phyloP scores from a whole-genome alignment of 768 basidiomycete genomes.

The Lyophyllum decastes region DNA sequence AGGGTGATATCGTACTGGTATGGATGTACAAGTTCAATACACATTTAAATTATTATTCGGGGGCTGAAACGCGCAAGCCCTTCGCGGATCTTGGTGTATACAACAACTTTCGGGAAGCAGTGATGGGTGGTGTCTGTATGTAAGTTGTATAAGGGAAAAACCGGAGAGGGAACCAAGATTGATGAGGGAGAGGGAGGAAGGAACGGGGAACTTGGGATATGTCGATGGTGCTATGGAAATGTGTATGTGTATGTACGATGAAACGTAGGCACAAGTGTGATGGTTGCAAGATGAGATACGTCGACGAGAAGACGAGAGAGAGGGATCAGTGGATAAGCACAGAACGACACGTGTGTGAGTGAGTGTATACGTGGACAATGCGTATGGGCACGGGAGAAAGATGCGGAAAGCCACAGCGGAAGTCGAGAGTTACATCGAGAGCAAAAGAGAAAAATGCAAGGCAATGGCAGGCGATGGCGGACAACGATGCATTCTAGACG shows the following conservation, averaged over 20 bases:
- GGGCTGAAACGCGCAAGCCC: conserved; percentile 40
- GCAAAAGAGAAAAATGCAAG: conserved; percentile 14
- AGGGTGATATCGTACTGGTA: too few relatives aligned
- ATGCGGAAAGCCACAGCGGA: background rate
- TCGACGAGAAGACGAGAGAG: background rate
- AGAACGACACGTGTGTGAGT: background rate
- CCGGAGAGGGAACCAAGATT: background rate
- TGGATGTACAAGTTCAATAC: conserved; percentile 8
- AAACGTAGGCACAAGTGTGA: too few relatives aligned
- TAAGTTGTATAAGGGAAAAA: background rate
- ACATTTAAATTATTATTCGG: conserved; percentile 24
- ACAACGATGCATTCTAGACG: conserved; percentile 4
- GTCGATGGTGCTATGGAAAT: too few relatives aligned
- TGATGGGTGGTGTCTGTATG: background rate
- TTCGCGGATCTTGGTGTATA: conserved; percentile 28
- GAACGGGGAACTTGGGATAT: too few relatives aligned
- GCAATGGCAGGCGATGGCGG: background rate
- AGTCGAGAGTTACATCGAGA: conserved; percentile 9
- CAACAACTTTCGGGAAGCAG: background rate
- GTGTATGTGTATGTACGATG: too few relatives aligned
- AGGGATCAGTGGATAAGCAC: background rate
- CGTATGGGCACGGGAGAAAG: background rate
- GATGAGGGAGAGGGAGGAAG: background rate
- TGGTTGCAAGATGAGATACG: background rate
- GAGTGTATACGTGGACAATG: background rate